phyloP scores from a whole-genome alignment of 305 asterid genomes.

The Salvia sclarea region DNA sequence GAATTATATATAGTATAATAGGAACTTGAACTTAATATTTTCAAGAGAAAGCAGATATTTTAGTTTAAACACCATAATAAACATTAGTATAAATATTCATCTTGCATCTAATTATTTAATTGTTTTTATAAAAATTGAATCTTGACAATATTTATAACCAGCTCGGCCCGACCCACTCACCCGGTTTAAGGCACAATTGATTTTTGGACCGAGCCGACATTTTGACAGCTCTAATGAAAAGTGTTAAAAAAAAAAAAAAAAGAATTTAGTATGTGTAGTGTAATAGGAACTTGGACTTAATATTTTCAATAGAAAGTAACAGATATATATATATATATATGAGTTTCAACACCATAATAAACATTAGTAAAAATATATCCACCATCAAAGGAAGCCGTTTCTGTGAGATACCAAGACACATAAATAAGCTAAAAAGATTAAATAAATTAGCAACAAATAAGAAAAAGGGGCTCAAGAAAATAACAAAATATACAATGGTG shows the following conservation, averaged over 20 bases:
- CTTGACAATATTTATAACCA: too few relatives aligned
- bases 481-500: conserved; percentile 32
- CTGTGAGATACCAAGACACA: background rate
- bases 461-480: conserved; percentile 20
- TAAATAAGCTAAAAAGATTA: conserved; percentile 10
- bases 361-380: conserved; percentile 2
- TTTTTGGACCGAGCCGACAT: too few relatives aligned
- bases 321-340: background rate
- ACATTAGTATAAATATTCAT: background rate
- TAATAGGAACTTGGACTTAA: background rate
- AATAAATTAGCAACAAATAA: background rate
- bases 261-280: background rate
- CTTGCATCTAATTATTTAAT: too few relatives aligned
- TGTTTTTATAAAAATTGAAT: too few relatives aligned
- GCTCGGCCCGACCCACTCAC: too few relatives aligned
- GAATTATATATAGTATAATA: background rate
- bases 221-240: too few relatives aligned
- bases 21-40: conserved; percentile 2
- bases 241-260: too few relatives aligned
- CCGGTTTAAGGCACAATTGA: too few relatives aligned
- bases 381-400: conserved; percentile 17
- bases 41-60: background rate
- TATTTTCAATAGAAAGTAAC: background rate
- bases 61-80: conserved; percentile 7
- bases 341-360: conserved; percentile 8